A percentile compares a stretch with the other conserved stretches of the same genome.
Evolutionary conservation across 2,329 filamentous ascomycete genomes (phyloP).

Genomic region (Sclerotinia trifoliorum): DNA sequence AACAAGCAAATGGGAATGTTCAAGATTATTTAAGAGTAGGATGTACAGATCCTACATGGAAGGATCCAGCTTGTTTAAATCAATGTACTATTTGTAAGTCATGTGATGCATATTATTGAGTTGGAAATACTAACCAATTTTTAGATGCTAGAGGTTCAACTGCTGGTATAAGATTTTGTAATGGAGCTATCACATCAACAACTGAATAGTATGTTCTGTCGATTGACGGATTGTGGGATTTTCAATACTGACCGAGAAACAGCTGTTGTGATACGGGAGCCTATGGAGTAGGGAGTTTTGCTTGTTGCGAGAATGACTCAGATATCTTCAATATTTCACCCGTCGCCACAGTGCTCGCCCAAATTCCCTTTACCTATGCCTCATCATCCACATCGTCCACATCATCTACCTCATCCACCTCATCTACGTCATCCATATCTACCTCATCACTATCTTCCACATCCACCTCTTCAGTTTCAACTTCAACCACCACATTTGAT

Average conservation of each 20-base stretch:
- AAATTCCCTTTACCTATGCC: conserved; percentile 13
- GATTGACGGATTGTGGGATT: not conserved
- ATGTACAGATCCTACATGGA: conserved; percentile 33
- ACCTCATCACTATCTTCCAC: not conserved
- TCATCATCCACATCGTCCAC: not conserved
- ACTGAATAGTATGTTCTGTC: conserved; percentile 28
- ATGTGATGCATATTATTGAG: not conserved
- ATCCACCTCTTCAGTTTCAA: not conserved
- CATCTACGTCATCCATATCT: not conserved
- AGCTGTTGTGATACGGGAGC: conserved; percentile 20
- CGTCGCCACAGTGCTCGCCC: conserved; percentile 1
- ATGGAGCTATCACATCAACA: conserved; percentile 27
- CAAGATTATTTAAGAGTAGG: conserved; percentile 34
- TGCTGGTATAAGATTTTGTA: conserved; percentile 31
- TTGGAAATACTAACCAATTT: not conserved
- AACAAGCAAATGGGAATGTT: conserved; percentile 26
- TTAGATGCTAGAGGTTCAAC: conserved; percentile 28
- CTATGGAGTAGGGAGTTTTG: conserved; percentile 15
- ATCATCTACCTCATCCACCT: not conserved
- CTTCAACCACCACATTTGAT: not conserved
- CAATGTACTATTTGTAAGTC: conserved; percentile 31
- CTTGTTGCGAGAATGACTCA: conserved; percentile 12
- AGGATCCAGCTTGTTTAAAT: conserved; percentile 30
- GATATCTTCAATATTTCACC: conserved; percentile 14
- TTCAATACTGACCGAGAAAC: not conserved